Conservation (phyloP, 192 early-diverging fungal species). For the Mortierella alpina region DNA sequence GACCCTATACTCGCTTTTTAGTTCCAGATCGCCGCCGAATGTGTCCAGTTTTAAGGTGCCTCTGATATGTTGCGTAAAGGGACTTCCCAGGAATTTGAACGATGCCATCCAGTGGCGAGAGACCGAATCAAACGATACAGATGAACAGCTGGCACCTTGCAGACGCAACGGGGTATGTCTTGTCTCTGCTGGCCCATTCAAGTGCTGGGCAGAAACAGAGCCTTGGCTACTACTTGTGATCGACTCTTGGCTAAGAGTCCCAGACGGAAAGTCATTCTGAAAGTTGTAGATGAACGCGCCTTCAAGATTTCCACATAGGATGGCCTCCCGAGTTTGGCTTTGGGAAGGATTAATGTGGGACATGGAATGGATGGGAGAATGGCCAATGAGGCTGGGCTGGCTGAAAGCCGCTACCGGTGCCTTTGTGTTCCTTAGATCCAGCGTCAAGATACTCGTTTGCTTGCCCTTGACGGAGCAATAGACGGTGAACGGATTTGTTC, state of each 20-base stretch:
- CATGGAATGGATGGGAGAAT: conserved; percentile 45
- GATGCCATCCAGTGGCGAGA: conserved; percentile 47
- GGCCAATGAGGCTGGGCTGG: conserved; percentile 11
- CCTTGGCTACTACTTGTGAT: conserved; percentile 11
- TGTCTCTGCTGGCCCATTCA: not conserved
- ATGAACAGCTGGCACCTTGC: conserved; percentile 16
- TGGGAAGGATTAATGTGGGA: conserved; percentile 16
- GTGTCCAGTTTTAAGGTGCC: conserved; percentile 12
- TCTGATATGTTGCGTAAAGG: conserved; percentile 24
- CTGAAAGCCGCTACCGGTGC: conserved; percentile 11
- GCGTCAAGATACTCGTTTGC: conserved; percentile 17
- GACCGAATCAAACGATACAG: conserved; percentile 17
- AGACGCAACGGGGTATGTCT: conserved; percentile 5
- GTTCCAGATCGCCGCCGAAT: conserved; percentile 1
- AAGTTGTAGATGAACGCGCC: conserved; percentile 41
- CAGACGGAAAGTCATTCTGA: not conserved
- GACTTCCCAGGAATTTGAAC: conserved; percentile 19
- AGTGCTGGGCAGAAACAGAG: not conserved
- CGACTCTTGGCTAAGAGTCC: not conserved
- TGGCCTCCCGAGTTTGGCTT: conserved; percentile 10
- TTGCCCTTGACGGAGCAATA: conserved; percentile 29
- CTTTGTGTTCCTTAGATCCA: conserved; percentile 32
- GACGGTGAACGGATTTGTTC: conserved; percentile 13
- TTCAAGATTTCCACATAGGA: conserved; percentile 34
- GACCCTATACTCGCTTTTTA: conserved; percentile 27